Conservation (phyloP, 257 asterid species). For the Solanum peruvianum region DNA sequence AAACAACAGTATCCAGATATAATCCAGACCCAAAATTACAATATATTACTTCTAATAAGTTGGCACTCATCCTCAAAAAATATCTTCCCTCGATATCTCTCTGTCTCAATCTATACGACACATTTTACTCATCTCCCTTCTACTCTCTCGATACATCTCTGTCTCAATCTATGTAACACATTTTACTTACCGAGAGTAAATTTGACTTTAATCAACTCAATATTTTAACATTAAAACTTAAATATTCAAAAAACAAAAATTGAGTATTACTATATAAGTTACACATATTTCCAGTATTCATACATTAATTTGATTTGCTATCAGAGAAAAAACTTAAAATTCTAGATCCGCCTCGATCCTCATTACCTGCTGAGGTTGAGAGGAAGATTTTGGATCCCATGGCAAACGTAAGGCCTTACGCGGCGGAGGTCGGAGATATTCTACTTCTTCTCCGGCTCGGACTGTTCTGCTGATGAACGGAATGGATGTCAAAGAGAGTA, state of each 20-base stretch:
- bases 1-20: background rate
- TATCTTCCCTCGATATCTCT: background rate
- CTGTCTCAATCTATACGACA: background rate
- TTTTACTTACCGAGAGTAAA: background rate
- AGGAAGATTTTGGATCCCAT: constrained; percentile 26
- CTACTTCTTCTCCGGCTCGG: constrained; percentile 19
- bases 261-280: background rate
- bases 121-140: background rate
- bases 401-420: constrained; percentile 47
- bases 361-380: constrained; percentile 60
- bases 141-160: background rate
- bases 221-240: background rate
- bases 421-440: constrained; percentile 62
- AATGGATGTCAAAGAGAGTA: background rate
- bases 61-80: background rate
- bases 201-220: background rate
- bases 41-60: background rate
- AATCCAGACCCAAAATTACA: background rate
- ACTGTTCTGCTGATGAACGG: background rate
- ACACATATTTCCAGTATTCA: background rate
- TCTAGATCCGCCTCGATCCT: background rate
- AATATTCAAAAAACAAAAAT: background rate
- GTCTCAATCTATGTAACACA: background rate
- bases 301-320: background rate
- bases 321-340: background rate